These are phyloP conservation scores for Paramecium primaurelia DNA, from an alignment of 73 alveolate genomes.

Conservation along the genomic window DNA sequence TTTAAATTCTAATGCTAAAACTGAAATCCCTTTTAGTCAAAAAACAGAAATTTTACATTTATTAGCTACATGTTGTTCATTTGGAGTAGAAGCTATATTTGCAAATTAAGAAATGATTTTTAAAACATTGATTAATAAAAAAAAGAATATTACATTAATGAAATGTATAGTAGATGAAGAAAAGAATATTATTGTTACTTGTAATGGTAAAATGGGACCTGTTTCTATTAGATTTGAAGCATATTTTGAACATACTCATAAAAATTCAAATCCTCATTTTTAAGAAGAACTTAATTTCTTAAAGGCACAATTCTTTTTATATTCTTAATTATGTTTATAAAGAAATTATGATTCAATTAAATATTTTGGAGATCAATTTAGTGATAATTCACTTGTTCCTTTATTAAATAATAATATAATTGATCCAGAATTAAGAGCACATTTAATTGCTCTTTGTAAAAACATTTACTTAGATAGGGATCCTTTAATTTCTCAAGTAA, in stretches of 20 bases:
- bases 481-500: neutral
- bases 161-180: neutral
- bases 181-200: neutral
- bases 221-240: neutral
- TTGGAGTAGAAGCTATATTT: neutral
- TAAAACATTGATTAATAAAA: neutral
- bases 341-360: neutral
- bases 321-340: neutral
- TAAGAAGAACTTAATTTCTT: neutral
- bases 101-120: slow-evolving; percentile 14
- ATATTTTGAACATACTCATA: neutral
- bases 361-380: slow-evolving; percentile 3
- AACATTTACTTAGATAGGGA: slow-evolving; percentile 36
- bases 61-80: neutral
- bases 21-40: neutral
- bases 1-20: neutral
- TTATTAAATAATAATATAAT: neutral
- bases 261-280: neutral
- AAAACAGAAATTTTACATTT: neutral
- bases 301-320: neutral
- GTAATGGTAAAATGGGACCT: neutral
- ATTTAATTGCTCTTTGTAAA: neutral
- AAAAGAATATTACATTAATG: neutral
- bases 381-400: neutral
- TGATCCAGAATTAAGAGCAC: slow-evolving; percentile 9